phyloP scores from a whole-genome alignment of 2,329 filamentous ascomycete genomes.

The Colletotrichum plurivorum region DNA sequence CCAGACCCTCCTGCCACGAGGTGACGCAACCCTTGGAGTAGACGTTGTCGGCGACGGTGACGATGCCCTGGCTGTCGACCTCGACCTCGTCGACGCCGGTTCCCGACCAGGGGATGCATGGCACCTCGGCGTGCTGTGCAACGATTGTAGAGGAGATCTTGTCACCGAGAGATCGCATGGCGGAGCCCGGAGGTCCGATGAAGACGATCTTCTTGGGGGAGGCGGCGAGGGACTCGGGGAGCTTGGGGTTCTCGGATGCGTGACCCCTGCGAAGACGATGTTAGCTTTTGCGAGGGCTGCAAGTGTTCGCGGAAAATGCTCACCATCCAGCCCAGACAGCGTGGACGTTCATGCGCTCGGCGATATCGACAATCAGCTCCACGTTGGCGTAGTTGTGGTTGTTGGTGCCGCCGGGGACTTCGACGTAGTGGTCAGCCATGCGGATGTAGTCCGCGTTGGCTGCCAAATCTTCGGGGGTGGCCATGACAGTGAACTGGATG shows the following conservation, averaged over 20 bases:
- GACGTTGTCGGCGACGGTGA: slow-evolving; percentile 88
- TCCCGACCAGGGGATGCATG: slow-evolving; percentile 99
- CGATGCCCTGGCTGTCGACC: slow-evolving; percentile 86
- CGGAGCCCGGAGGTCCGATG: slow-evolving; percentile 96
- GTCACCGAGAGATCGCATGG: slow-evolving; percentile 98
- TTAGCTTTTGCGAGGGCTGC: slow-evolving; percentile 24
- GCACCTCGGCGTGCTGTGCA: slow-evolving; percentile 94
- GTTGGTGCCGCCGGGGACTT: slow-evolving; percentile 98
- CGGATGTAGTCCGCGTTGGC: slow-evolving; percentile 99
- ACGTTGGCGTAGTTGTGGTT: slow-evolving; percentile 99
- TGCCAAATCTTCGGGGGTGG: slow-evolving; percentile 95
- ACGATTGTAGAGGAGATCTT: slow-evolving; percentile 99
- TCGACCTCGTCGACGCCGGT: slow-evolving; percentile 87
- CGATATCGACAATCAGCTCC: slow-evolving; percentile 98
- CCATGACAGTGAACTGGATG: slow-evolving; percentile 99
- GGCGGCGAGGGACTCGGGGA: slow-evolving; percentile 94
- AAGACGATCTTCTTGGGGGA: slow-evolving; percentile 99
- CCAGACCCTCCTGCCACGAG: slow-evolving; percentile 90
- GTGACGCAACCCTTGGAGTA: slow-evolving; percentile 94
- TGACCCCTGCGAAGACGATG: slow-evolving; percentile 78
- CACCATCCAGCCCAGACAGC: slow-evolving; percentile 99
- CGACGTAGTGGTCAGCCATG: slow-evolving; percentile 99
- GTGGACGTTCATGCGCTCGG: slow-evolving; percentile 98
- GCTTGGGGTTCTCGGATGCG: slow-evolving; percentile 97
- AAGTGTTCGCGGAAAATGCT: slow-evolving; percentile 50